Evolutionary conservation across 2,329 filamentous ascomycete genomes (phyloP).

Genomic region (Neurospora crassa): DNA sequence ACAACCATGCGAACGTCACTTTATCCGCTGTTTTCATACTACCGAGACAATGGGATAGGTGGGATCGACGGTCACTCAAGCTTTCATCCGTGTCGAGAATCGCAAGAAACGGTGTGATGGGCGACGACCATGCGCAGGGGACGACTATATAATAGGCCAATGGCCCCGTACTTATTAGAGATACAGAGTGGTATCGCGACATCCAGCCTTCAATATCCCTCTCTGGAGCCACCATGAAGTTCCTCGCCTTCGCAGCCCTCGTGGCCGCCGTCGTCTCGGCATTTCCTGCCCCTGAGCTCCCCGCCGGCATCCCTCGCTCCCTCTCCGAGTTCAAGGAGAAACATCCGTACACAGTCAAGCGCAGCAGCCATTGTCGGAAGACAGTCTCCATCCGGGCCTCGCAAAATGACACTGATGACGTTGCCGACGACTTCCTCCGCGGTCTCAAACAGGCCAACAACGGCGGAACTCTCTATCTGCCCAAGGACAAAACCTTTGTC

Average conservation of each 20-base stretch:
- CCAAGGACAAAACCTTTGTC: conserved; percentile 43
- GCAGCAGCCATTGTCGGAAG: conserved; percentile 14
- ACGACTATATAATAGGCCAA: not conserved
- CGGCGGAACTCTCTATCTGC: conserved; percentile 45
- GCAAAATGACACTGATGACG: conserved; percentile 42
- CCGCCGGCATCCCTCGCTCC: conserved; percentile 25
- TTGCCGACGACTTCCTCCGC: conserved; percentile 43
- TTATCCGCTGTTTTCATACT: not conserved
- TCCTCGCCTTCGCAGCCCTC: conserved; percentile 14
- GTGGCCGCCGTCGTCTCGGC: conserved; percentile 17
- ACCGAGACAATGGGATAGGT: not conserved
- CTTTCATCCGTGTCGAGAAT: not conserved
- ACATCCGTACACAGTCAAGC: conserved; percentile 25
- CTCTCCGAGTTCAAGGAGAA: conserved; percentile 28
- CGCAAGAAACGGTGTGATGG: not conserved
- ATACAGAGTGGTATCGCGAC: not conserved
- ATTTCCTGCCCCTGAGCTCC: conserved; percentile 19
- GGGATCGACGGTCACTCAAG: not conserved
- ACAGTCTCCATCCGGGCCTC: conserved; percentile 42
- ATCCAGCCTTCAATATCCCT: not conserved
- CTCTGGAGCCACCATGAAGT: conserved; percentile 11
- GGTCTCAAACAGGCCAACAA: conserved; percentile 47
- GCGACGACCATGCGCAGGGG: not conserved
- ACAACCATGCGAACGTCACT: not conserved
- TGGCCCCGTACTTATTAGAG: not conserved